Base-by-base conservation (phyloP, 1,284 basidiomycete species). In the Naganishia albida region DNA sequence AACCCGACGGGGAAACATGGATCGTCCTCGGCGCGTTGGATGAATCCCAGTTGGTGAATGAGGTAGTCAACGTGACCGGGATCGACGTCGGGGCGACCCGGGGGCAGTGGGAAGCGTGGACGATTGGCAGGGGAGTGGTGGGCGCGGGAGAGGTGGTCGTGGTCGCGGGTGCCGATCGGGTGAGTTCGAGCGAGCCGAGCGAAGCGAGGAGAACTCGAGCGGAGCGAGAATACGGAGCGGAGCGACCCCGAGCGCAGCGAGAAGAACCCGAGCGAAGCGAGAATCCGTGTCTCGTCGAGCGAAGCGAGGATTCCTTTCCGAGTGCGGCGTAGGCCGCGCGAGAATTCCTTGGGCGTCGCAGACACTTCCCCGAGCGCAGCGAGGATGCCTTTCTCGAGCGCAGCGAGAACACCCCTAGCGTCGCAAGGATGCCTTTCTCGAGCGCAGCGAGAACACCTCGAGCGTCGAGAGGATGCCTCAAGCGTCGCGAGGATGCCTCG, bases 51-150 rank as follows among this genome's bases (percentile, higher is more conserved):
- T 53, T 76, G 10, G 70, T 73, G 3, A 43, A 59, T 16, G 64
- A 65, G 12, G 63, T 60, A 30, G 48, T 66, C 2, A 56, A 78
- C 3, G 83, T 83, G 0, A 83, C 88, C 68, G 84, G 88, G 67
- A 78, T 88, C 40, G 87, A 87, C 8, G 88, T 86, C 2, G 80
- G 86, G n/a, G 85, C 84, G 23, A 82, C 83, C 62, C 86, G 86
- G 0, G 82, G 84, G 1, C 78, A 83, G 3, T 64, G 73, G 40
- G 63, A 67, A n/a, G 63, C 63, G 59, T 78, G 80, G 64, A 74
- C 86, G n/a, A 80, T 87, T 30, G 83, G 85, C 59, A 62, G 54
- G 16, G 65, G 68, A 8, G 78, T 81, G 13, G 72, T 87, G 63
- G 83, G 86, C 69, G 83, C 53, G 3, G 7, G 6, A 23, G 34